Base-by-base conservation (phyloP, 345 rosid species). In the Punica granatum region DNA sequence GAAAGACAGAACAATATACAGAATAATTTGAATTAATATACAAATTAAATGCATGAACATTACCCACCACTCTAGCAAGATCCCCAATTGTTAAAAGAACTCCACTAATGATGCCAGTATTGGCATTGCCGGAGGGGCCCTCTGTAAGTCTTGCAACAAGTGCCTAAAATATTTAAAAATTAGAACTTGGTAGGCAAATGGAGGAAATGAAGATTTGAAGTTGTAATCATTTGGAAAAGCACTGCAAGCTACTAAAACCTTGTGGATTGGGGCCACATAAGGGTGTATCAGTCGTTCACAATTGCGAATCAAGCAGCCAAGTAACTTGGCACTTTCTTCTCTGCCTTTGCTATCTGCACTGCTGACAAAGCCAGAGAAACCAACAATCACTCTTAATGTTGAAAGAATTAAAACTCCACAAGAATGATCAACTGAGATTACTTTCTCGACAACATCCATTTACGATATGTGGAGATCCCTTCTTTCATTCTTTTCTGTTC, bases 51-150 rank as follows among this genome's bases (percentile, higher is more conserved):
- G 31, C 26, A 63, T 30, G 3, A 49, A 19, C 15, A 25, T 44
- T 28, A 86, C 96, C 72, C 77, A 94, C 99, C 95, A 91, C 99
- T 81, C 94, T 89, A 68, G 96, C 98, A 85, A 94, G 98, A 83
- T 94, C 99, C 69, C 99, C 98, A 76, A 94, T 92, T 65, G 99
- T 94, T 70, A 88, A 83, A 71, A 91, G 99, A 77, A 94, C 97
- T 80, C 98, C 99, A 76, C 88, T 89, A 39, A 91, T 79, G 68
- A 91, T 85, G 54, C 96, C 92, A 78, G 80, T 88, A 75, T 94
- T 91, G 60, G 96, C 92, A 81, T 85, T 91, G 67, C 84, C 82
- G 46, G 92, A 90, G 72, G 92, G 77, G 66, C 97, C 94, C 65
- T 91, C 99, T 68, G 58, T 72, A 74, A 94, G 98, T 70, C 99